Base-by-base conservation (phyloP, 176 grass and related monocot species). In the Eragrostis curvula region DNA sequence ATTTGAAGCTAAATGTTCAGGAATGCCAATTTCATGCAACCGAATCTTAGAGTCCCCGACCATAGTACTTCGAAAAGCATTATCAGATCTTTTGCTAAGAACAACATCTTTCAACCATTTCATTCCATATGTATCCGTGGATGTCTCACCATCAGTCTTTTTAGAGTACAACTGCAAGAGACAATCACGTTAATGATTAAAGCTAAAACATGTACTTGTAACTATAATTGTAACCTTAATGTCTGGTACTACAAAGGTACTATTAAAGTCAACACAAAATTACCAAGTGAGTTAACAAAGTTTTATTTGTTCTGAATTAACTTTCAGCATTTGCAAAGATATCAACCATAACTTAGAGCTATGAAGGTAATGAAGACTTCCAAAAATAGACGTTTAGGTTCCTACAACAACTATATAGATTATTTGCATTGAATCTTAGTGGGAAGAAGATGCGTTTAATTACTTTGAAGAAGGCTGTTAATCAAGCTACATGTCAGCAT, bases 41-140 rank as follows among this genome's bases (percentile, higher is more conserved):
- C 68, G 88, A 70, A 98, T 91, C 71, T 95, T 95, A n/a, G 96
- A 88, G 53, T 98, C 96, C 29, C 96, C 96, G 0, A 93, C 78
- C 96, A 98, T 95, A 70, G 70, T 83, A 86, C 84, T 85, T 29
- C 96, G 89, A 86, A 95, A 95, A 66, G 70, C 90, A 77, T 95
- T 87, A 75, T 98, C 92, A 0, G 92, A 89, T 86, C 88, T 80
- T 89, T 98, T 98, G 87, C 92, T 95, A 13, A 98, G 90, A 78
- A 98, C 81, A 17, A 70, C 78, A 66, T 98, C 92, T 79, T 95
- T 98, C 23, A 98, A 80, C 96, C 96, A 98, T 86, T 88, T 93
- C 75, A 81, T 85, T 70, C 96, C 96, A 85, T 84, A 83, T 5
- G 73, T 73, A 70, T 85, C 83, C 14, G 84, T 82, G 76, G 83